phyloP scores from a whole-genome alignment of 108 stramenopile species.

The Skeletonema potamos region DNA sequence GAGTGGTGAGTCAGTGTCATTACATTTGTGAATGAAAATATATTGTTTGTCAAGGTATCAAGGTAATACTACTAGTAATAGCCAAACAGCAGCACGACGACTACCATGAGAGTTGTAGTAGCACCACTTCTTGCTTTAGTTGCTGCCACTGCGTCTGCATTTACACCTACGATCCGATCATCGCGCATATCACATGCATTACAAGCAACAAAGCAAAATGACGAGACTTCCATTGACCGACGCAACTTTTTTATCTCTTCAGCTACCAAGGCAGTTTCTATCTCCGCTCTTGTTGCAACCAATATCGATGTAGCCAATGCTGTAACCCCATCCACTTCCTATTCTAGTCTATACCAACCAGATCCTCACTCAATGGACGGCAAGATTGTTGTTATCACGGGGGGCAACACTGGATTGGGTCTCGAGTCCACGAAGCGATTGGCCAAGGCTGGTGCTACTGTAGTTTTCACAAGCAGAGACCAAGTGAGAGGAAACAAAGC shows the following conservation, averaged over 20 bases:
- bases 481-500: conserved; percentile 53
- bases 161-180: neutral
- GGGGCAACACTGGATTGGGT: conserved; percentile 71
- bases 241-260: conserved; percentile 37
- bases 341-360: conserved; percentile 43
- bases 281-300: conserved; percentile 3
- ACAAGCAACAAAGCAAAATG: neutral
- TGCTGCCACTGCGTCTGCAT: neutral
- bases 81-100: neutral
- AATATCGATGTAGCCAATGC: neutral
- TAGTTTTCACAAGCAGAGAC: conserved; percentile 60
- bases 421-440: conserved; percentile 72
- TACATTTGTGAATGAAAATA: too few relatives aligned
- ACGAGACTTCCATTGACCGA: conserved; percentile 13
- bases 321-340: neutral
- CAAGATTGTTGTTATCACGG: conserved; percentile 65
- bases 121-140: neutral
- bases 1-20: neutral
- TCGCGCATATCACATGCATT: neutral
- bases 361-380: conserved; percentile 46
- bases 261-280: conserved; percentile 15
- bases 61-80: neutral
- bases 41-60: too few relatives aligned
- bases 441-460: conserved; percentile 65
- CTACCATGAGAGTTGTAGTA: neutral